phyloP scores from a whole-genome alignment of 441 rosid genomes.

The Breynia disticha region DNA sequence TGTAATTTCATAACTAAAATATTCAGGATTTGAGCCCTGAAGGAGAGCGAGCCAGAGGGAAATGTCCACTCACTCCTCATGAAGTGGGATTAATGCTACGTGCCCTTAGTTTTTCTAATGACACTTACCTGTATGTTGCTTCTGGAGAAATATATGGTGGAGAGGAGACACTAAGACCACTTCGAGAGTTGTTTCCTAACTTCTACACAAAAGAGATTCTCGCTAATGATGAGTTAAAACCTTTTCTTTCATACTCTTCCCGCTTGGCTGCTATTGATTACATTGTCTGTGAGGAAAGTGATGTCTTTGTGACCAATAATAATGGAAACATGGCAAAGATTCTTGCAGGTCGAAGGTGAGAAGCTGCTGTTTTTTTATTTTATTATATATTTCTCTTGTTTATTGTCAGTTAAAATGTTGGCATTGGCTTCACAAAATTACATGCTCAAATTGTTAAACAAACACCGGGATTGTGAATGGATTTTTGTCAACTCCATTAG shows the following conservation, averaged over 20 bases:
- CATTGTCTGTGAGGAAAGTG: constrained; percentile 87
- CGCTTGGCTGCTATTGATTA: constrained; percentile 91
- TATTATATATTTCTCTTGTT: neutral
- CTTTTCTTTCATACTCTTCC: constrained; percentile 74
- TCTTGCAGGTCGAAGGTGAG: constrained; percentile 96
- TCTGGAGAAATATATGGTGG: constrained; percentile 99
- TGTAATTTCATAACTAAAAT: constrained; percentile 5
- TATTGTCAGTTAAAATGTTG: neutral
- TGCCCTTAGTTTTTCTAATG: constrained; percentile 83
- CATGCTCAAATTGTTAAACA: too few species aligned
- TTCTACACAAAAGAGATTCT: constrained; percentile 94
- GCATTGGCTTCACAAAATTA: too few species aligned
- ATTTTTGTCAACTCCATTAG: too few species aligned
- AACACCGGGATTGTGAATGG: too few species aligned
- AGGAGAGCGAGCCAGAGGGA: constrained; percentile 88
- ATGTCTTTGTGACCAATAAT: constrained; percentile 85
- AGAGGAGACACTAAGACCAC: constrained; percentile 75
- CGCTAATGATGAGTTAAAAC: constrained; percentile 63
- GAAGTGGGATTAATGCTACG: constrained; percentile 96
- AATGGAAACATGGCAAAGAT: constrained; percentile 99
- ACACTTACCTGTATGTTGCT: constrained; percentile 81
- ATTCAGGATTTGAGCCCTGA: constrained; percentile 74
- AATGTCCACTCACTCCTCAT: constrained; percentile 93
- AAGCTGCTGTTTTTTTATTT: neutral
- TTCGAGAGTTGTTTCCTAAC: constrained; percentile 82